Evolutionary conservation across 257 asterid genomes (phyloP).

Genomic region (Solanum infundibuliforme): DNA sequence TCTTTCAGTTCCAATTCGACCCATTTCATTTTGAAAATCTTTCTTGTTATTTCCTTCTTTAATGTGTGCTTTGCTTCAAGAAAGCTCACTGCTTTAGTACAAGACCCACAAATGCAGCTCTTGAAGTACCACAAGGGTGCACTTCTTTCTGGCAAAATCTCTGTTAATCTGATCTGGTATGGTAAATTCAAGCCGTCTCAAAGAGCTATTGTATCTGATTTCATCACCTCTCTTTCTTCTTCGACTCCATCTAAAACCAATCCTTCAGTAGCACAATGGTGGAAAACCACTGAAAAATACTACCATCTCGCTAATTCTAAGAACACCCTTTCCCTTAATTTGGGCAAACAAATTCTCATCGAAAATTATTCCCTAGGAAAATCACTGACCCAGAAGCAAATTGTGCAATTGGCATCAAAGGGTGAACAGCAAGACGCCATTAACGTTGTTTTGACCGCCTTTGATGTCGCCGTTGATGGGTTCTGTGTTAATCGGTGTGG

Average conservation of each 20-base stretch:
- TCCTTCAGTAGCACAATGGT: conserved; percentile 65
- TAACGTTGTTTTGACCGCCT: conserved; percentile 49
- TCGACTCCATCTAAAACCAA: conserved; percentile 1
- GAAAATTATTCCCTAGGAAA: conserved; percentile 40
- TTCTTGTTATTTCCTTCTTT: conserved; percentile 15
- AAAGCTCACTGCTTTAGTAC: conserved; percentile 8
- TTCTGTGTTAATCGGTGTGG: conserved; percentile 59
- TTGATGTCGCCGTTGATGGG: conserved; percentile 49
- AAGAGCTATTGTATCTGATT: conserved; percentile 51
- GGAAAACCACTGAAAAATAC: conserved; percentile 57
- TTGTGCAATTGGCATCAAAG: conserved; percentile 37
- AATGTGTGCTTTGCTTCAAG: conserved; percentile 20
- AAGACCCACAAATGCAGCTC: conserved; percentile 23
- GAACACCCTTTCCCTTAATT: conserved; percentile 19
- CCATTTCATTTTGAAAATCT: conserved; percentile 1
- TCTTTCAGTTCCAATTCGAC: neutral
- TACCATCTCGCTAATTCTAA: conserved; percentile 43
- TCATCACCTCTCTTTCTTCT: conserved; percentile 41
- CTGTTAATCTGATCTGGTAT: conserved; percentile 57
- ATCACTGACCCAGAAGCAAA: conserved; percentile 39
- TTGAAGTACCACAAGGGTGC: conserved; percentile 56
- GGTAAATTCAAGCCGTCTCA: conserved; percentile 64
- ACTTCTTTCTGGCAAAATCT: conserved; percentile 56
- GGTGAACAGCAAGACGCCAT: conserved; percentile 40
- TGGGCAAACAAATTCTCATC: conserved; percentile 35